Percentiles rank a stretch among this genome's conserved stretches.
Evolutionary conservation across 805 yeast species (phyloP).

Genomic region (Candida endomychidarum): DNA sequence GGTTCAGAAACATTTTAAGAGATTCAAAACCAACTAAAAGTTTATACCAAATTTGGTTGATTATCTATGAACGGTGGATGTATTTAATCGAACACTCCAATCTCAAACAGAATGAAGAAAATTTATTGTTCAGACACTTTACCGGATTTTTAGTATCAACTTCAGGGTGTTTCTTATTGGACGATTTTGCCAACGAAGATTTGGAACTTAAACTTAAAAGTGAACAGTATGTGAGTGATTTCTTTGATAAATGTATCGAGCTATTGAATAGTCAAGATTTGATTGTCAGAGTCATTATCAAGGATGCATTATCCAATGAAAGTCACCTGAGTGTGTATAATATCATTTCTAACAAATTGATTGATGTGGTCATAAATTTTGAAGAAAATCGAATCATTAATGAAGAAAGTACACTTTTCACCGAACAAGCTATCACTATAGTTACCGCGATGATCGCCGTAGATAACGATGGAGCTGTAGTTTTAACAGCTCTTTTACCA

Average conservation of each 20-base stretch:
- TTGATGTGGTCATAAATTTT: constrained; percentile 33
- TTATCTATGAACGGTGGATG: constrained; percentile 54
- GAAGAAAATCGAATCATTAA: constrained; percentile 24
- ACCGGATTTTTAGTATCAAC: constrained; percentile 74
- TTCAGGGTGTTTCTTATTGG: constrained; percentile 57
- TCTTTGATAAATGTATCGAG: constrained; percentile 50
- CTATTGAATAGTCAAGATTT: constrained; percentile 50
- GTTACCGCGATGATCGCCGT: constrained; percentile 39
- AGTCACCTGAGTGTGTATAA: constrained; percentile 58
- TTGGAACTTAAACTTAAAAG: constrained; percentile 29
- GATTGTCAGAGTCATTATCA: constrained; percentile 64
- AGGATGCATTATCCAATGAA: constrained; percentile 68
- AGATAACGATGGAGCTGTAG: constrained; percentile 36
- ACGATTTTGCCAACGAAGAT: constrained; percentile 25
- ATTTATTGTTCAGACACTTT: constrained; percentile 56
- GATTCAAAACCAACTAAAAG: constrained; percentile 28
- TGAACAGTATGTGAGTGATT: constrained; percentile 40
- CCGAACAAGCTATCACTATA: constrained; percentile 52
- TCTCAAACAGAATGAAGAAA: constrained; percentile 35
- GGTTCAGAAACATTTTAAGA: constrained; percentile 44
- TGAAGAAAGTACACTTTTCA: constrained; percentile 35
- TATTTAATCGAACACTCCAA: constrained; percentile 23
- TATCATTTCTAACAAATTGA: constrained; percentile 47
- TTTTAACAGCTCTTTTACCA: constrained; percentile 32
- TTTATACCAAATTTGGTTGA: constrained; percentile 38